A percentile compares a stretch with the other conserved stretches of the same genome.
Evolutionary conservation across 2,329 filamentous ascomycete species (phyloP).

Genomic region (Pyricularia sp.): DNA sequence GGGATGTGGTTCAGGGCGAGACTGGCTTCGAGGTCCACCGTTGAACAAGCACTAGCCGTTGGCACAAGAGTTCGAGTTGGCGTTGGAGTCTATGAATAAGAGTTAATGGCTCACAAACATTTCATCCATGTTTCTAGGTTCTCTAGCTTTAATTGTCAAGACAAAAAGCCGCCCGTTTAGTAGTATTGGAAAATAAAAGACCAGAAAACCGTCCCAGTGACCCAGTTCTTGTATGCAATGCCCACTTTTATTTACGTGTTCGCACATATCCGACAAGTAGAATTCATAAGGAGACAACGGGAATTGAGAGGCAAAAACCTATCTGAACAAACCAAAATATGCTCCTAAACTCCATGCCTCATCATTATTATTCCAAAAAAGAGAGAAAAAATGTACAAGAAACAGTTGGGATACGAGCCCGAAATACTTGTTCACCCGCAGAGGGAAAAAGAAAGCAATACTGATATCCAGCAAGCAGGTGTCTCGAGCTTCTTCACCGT

Average conservation of each 20-base stretch:
- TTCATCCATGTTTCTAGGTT: background rate
- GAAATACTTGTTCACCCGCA: background rate
- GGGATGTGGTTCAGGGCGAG: constrained; percentile 55
- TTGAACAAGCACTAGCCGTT: constrained; percentile 9
- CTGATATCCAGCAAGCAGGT: background rate
- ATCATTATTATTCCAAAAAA: background rate
- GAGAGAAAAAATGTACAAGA: background rate
- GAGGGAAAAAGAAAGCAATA: background rate
- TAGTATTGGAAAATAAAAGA: background rate
- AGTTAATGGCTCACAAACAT: background rate
- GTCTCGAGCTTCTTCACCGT: background rate
- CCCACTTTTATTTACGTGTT: background rate
- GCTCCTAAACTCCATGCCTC: background rate
- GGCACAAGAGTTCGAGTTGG: background rate
- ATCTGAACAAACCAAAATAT: background rate
- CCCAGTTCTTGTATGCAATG: background rate
- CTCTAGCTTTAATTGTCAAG: background rate
- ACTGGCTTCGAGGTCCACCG: constrained; percentile 45
- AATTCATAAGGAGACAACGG: background rate
- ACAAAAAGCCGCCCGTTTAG: background rate
- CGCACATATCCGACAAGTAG: background rate
- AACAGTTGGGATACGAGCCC: background rate
- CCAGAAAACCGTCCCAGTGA: background rate
- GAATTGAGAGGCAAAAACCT: background rate
- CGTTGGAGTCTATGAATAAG: background rate